phyloP scores from a whole-genome alignment of 1,139 yeast genomes.

The Debaryomycetaceae sp. region DNA sequence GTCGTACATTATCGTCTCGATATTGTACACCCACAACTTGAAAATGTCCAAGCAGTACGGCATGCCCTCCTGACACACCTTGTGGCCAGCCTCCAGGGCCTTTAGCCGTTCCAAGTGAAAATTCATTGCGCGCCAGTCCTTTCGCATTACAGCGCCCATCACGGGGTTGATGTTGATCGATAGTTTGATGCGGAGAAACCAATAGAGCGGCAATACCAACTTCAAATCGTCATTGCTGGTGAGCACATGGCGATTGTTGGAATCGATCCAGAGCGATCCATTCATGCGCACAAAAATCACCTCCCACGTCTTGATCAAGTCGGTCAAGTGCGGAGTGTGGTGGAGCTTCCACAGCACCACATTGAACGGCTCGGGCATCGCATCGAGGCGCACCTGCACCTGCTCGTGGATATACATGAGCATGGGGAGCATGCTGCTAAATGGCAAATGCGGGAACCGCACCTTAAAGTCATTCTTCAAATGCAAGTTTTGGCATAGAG shows the following conservation, averaged over 20 bases:
- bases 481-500: constrained; percentile 37
- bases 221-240: constrained; percentile 46
- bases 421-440: constrained; percentile 50
- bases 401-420: constrained; percentile 66
- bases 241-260: constrained; percentile 39
- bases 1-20: constrained; percentile 43
- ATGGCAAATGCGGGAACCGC: constrained; percentile 21
- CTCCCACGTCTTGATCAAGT: constrained; percentile 57
- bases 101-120: constrained; percentile 25
- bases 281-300: constrained; percentile 46
- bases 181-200: constrained; percentile 53
- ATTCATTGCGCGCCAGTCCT: constrained; percentile 61
- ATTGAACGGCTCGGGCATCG: constrained; percentile 18
- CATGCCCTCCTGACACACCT: constrained; percentile 48
- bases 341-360: constrained; percentile 48
- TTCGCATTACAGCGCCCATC: constrained; percentile 44
- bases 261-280: constrained; percentile 45
- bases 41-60: constrained; percentile 48
- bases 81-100: constrained; percentile 31
- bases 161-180: constrained; percentile 49
- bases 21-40: constrained; percentile 60
- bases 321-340: constrained; percentile 43
- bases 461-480: constrained; percentile 1
- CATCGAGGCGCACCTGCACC: constrained; percentile 41
- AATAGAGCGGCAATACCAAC: constrained; percentile 51